phyloP scores from a whole-genome alignment of 495 filamentous ascomycete genomes.

The Penicillium macrosclerotiorum region DNA sequence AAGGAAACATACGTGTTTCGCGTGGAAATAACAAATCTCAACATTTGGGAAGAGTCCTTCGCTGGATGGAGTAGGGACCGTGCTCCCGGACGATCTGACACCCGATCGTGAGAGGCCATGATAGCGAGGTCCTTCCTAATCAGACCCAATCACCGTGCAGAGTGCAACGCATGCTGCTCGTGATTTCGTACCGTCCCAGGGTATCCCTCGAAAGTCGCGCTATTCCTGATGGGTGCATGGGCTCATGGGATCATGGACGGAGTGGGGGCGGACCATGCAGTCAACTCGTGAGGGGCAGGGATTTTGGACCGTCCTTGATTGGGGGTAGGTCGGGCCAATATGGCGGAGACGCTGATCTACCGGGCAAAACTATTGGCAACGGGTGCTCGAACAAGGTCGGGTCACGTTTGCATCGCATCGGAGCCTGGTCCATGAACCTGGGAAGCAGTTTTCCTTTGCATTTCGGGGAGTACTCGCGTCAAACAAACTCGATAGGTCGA shows the following conservation, averaged over 20 bases:
- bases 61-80: conserved; percentile 14
- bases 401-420: no score
- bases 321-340: no score
- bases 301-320: conserved; percentile 8
- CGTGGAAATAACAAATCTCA: conserved; percentile 34
- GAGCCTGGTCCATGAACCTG: no score
- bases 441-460: no score
- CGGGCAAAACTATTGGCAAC: no score
- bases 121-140: conserved; percentile 14
- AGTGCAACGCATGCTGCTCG: conserved; percentile 4
- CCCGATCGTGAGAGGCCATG: conserved; percentile 18
- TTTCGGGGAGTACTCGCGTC: no score
- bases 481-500: conserved; percentile 15
- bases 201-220: background rate
- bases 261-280: conserved; percentile 15
- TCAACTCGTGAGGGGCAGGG: conserved; percentile 2
- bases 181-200: conserved; percentile 13
- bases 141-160: conserved; percentile 16
- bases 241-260: no score
- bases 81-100: conserved; percentile 25
- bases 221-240: background rate
- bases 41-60: no score
- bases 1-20: background rate
- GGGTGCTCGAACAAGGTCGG: no score
- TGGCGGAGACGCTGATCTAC: background rate